Base-by-base conservation (phyloP, 2,329 filamentous ascomycete genomes). In the Didymella sp. region DNA sequence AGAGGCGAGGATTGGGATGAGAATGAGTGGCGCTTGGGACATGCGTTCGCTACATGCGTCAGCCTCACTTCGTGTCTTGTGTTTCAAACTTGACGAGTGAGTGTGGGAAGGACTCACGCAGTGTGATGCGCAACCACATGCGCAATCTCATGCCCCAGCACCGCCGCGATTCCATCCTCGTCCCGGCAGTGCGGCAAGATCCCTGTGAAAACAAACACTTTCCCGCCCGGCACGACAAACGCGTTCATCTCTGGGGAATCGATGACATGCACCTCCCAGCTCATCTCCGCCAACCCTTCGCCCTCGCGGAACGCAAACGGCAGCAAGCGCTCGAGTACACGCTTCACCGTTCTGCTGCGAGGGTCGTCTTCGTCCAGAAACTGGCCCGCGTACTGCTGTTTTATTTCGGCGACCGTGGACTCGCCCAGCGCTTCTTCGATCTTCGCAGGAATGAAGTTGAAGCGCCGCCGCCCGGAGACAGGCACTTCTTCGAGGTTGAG, bases 91-190 rank as follows among this genome's bases (percentile, higher is more conserved):
- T n/a, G n/a, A n/a, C n/a, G n/a, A n/a, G n/a, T n/a, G n/a, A n/a
- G n/a, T n/a, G n/a, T n/a, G 21, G 21, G 24, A 7, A 13, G 15
- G 35, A 66, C 71, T 24, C 41, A 74, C 68, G 73, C 73, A 15
- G 72, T 68, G 51, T 76, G 73, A 58, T 71, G 70, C 6, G 72
- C 73, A 24, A 76, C 82, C 60, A 88, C 89, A 71, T 94, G 90
- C 17, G 89, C 89, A 59, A 93, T 90, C 78, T 93, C 90, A 75
- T 93, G 90, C 13, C 89, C 89, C 13, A 94, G 79, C 2, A 94
- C 89, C 1, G 90, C 86, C 4, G 90, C 90, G 24, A 94, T 79
- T 3, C 86, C 87, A 70, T 89, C 84, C 54, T 92, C 89, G 66
- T 80, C 86, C 49, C 81, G 72, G 57, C 88, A 89, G 21, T 91